Percentiles rank a stretch among this genome's conserved stretches.
These are phyloP conservation scores for Cyanodermella asteris DNA, from an alignment of 2,329 filamentous ascomycete genomes.

Conservation along the genomic window DNA sequence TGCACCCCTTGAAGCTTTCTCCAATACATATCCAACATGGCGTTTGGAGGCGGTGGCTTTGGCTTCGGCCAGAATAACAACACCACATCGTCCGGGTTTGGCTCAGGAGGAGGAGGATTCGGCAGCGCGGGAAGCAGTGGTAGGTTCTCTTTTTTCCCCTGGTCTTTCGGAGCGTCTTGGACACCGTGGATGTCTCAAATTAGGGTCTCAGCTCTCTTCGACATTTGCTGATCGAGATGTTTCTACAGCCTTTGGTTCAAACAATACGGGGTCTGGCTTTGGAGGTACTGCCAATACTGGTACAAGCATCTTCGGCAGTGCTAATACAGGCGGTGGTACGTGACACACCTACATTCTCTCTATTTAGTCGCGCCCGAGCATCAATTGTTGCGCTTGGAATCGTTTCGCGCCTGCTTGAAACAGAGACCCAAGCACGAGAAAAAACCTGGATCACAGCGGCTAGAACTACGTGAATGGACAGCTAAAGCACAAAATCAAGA, in stretches of 20 bases:
- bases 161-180: not conserved
- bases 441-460: not conserved
- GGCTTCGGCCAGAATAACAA: slow-evolving; percentile 38
- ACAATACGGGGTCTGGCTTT: slow-evolving; percentile 15
- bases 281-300: slow-evolving; percentile 13
- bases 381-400: slow-evolving; percentile 1
- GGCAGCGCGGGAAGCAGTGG: not conserved
- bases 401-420: slow-evolving; percentile 1
- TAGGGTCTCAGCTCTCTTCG: not conserved
- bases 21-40: not conserved
- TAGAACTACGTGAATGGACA: not conserved
- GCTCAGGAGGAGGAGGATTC: slow-evolving; percentile 14
- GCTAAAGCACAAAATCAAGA: not conserved
- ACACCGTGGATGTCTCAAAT: not conserved
- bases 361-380: slow-evolving; percentile 1
- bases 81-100: slow-evolving; percentile 31
- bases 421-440: not conserved
- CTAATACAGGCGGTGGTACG: slow-evolving; percentile 15
- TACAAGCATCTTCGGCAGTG: slow-evolving; percentile 16
- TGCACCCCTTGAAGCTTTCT: not conserved
- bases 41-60: slow-evolving; percentile 11
- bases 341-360: slow-evolving; percentile 1
- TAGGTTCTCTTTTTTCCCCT: slow-evolving; percentile 1
- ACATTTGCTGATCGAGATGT: not conserved
- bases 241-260: slow-evolving; percentile 7